These are phyloP conservation scores for Spergularia marina DNA, from an alignment of 148 eudicot genomes.

Conservation along the genomic window DNA sequence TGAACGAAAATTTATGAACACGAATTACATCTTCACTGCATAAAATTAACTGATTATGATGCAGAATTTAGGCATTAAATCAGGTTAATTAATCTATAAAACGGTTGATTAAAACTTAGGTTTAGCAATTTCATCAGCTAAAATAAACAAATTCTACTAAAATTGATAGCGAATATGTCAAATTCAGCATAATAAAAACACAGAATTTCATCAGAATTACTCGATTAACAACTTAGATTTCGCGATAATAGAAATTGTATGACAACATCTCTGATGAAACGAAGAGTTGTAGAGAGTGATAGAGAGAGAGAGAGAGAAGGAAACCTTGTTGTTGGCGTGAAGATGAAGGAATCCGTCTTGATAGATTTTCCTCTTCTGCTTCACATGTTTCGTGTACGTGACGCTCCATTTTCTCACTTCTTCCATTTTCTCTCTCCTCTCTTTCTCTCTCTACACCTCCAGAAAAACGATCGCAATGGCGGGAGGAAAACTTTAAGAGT, in stretches of 20 bases:
- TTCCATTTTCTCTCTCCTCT: conserved; percentile 26
- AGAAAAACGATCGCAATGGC: conserved; percentile 16
- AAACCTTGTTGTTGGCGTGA: conserved; percentile 50
- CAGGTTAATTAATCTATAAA: no score
- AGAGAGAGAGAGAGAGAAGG: background rate
- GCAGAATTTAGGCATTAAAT: background rate
- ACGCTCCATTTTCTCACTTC: conserved; percentile 63
- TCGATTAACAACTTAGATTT: no score
- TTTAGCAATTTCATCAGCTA: background rate
- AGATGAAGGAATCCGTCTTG: conserved; percentile 70
- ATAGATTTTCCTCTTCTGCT: conserved; percentile 85
- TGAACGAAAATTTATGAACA: background rate
- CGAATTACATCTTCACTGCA: background rate
- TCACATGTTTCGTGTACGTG: conserved; percentile 78
- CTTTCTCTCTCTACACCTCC: conserved; percentile 18
- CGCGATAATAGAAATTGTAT: no score
- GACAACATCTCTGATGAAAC: no score
- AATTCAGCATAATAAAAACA: no score
- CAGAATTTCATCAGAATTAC: no score
- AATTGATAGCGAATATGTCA: no score
- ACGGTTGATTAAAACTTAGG: background rate
- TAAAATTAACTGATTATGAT: background rate
- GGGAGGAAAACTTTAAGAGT: conserved; percentile 2
- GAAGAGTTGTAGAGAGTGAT: no score
- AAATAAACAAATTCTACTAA: background rate